Conservation (phyloP, 106 monocot species). For the Acorus gramineus region DNA sequence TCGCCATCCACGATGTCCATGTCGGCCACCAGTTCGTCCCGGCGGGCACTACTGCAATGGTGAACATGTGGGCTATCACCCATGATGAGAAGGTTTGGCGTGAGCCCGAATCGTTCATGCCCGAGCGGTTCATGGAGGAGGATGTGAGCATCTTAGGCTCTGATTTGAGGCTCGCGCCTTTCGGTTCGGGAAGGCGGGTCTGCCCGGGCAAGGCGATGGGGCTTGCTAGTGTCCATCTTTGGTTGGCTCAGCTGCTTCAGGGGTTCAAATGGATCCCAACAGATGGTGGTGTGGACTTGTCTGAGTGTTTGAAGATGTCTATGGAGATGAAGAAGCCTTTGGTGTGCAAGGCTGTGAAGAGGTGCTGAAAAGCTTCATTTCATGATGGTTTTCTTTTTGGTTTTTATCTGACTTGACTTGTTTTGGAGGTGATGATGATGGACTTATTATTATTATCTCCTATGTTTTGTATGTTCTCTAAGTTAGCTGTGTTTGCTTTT, state of each 20-base stretch:
- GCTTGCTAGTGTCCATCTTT: constrained; percentile 52
- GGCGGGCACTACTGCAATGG: constrained; percentile 13
- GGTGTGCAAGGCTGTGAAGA: constrained; percentile 36
- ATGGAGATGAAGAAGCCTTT: constrained; percentile 69
- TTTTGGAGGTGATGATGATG: not conserved
- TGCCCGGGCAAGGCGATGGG: constrained; percentile 65
- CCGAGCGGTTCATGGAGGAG: constrained; percentile 32
- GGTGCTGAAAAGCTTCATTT: constrained; percentile 9
- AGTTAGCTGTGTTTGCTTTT: not conserved
- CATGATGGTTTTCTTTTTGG: not conserved
- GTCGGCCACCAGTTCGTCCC: constrained; percentile 6
- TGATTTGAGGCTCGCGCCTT: constrained; percentile 61
- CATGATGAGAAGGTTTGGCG: constrained; percentile 4
- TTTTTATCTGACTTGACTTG: too few species aligned
- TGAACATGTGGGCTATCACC: constrained; percentile 22
- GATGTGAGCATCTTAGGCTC: constrained; percentile 51
- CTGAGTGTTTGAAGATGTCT: constrained; percentile 63
- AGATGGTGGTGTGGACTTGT: constrained; percentile 27
- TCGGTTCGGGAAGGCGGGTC: constrained; percentile 55
- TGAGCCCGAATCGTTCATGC: constrained; percentile 9
- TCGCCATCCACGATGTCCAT: constrained; percentile 9
- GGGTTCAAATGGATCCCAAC: constrained; percentile 38
- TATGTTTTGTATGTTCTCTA: constrained; percentile 17
- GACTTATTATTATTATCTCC: constrained; percentile 7
- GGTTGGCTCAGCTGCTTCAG: constrained; percentile 69